Evolutionary conservation across 208 protist species (phyloP).

Genomic region (Porcisia deanei): DNA sequence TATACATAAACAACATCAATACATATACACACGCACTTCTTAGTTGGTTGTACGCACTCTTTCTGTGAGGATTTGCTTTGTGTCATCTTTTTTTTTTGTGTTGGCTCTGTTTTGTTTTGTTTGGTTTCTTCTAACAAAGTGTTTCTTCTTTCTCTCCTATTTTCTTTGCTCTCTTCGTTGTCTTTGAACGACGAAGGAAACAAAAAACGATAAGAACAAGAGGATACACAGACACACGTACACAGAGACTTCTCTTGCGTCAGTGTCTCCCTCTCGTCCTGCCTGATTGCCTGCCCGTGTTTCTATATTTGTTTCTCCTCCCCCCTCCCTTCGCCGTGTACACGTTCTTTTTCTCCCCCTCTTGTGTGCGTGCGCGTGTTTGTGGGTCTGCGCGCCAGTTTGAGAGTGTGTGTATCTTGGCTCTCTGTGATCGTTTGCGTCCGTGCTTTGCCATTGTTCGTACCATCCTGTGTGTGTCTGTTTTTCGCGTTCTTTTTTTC

Average conservation of each 20-base stretch:
- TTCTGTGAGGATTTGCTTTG: background rate
- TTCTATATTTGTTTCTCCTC: background rate
- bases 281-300: too few species aligned
- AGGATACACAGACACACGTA: background rate
- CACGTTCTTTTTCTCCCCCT: background rate
- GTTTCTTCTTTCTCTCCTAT: background rate
- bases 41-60: slow-evolving; percentile 7
- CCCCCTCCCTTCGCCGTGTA: background rate
- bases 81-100: background rate
- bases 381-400: background rate
- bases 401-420: background rate
- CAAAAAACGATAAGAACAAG: background rate
- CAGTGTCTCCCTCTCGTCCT: too few species aligned
- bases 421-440: slow-evolving; percentile 5
- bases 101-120: background rate
- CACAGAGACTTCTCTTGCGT: too few species aligned
- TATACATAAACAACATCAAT: background rate
- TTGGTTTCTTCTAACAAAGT: background rate
- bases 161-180: background rate
- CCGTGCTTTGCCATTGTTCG: slow-evolving; percentile 10
- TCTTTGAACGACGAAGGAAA: background rate
- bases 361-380: background rate
- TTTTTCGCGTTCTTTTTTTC: slow-evolving; percentile 7
- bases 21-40: background rate
- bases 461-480: background rate